Evolutionary conservation across 2,329 filamentous ascomycete species (phyloP), one percentile per base, ranked within the genome.

Genomic region (Aspergillus pseudonomiae): DNA sequence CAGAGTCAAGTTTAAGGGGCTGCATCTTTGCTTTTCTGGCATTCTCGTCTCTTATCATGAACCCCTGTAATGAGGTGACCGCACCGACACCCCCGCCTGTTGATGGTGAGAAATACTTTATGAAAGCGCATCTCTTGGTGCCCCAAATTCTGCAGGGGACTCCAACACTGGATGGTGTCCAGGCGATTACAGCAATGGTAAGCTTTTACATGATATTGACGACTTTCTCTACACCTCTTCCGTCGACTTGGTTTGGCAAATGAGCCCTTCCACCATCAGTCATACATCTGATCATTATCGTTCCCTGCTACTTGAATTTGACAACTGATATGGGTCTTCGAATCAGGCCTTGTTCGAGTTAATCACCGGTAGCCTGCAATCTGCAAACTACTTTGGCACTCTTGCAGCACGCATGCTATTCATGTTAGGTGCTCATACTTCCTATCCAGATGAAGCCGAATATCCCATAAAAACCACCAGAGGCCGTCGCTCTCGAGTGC

Each of bases 1-100:
- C 75, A 72, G 61, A 68, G 3, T 70, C 78, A 3, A 75, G 75
- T 32, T 78, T 80, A 19, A 82, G 77, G 56, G 81, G 80, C 1
- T 85, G 82, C 60, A 75, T 87, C 0, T 77, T 84, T 56, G 77
- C 84, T 0, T 86, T 87, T 67, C 63, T 82, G 0, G 77, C 81
- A 0, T 73, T 83, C 43, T 69, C 75, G 60, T 76, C 68, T 45
- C 65, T 74, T 12, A 54, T 71, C 6, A 71, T 70, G 21, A 61
- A 70, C 6, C 70, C 71, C 6, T 63, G 66, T 61, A 70, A 12
- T 58, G 68, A 4, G 6, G 24, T 1, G 39, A 43, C 24, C 41
- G 50, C 14, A 57, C 41, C 19, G 50, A 57, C 4, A 24, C 63
- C 52, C 2, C 57, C 64, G 7, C 57, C 65, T 5, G 54, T 84